Evolutionary conservation across 2,329 filamentous ascomycete genomes (phyloP).

Genomic region (Fusarium burgessii): DNA sequence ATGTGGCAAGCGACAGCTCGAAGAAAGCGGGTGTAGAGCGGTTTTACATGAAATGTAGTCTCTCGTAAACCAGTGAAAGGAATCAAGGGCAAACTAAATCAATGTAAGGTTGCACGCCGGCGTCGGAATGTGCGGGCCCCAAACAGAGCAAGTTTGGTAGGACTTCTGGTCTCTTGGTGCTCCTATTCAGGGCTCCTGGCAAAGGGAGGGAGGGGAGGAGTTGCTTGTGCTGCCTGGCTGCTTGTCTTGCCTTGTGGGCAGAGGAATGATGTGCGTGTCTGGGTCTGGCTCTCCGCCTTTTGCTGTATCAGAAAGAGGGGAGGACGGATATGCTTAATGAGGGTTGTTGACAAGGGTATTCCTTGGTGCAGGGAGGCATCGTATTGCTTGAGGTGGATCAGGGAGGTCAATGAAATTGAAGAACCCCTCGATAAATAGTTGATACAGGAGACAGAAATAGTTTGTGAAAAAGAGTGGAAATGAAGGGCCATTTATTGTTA

Average conservation of each 20-base stretch:
- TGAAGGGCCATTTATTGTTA: background rate
- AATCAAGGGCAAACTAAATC: slow-evolving; percentile 45
- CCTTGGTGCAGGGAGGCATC: slow-evolving; percentile 26
- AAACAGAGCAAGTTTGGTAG: slow-evolving; percentile 27
- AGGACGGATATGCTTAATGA: slow-evolving; percentile 29
- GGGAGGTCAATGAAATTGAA: slow-evolving; percentile 19
- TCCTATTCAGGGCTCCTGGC: slow-evolving; percentile 37
- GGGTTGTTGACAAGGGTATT: slow-evolving; percentile 17
- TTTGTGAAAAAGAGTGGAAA: background rate
- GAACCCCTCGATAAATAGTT: slow-evolving; percentile 14
- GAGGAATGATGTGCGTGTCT: slow-evolving; percentile 51
- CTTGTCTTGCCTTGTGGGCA: slow-evolving; percentile 9
- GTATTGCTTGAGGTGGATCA: slow-evolving; percentile 21
- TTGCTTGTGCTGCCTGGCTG: slow-evolving; percentile 31
- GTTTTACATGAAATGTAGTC: slow-evolving; percentile 47
- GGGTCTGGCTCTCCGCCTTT: slow-evolving; percentile 26
- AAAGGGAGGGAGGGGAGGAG: slow-evolving; percentile 47
- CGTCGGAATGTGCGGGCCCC: slow-evolving; percentile 45
- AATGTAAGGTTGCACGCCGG: slow-evolving; percentile 37
- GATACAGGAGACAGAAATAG: background rate
- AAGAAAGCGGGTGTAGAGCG: slow-evolving; percentile 30
- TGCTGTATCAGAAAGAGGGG: slow-evolving; percentile 17
- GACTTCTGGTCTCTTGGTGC: slow-evolving; percentile 14
- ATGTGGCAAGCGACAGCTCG: slow-evolving; percentile 27
- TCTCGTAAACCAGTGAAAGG: slow-evolving; percentile 31